Evolutionary conservation across 352 stramenopile genomes (phyloP).

Genomic region (Aphanomyces invadans): DNA sequence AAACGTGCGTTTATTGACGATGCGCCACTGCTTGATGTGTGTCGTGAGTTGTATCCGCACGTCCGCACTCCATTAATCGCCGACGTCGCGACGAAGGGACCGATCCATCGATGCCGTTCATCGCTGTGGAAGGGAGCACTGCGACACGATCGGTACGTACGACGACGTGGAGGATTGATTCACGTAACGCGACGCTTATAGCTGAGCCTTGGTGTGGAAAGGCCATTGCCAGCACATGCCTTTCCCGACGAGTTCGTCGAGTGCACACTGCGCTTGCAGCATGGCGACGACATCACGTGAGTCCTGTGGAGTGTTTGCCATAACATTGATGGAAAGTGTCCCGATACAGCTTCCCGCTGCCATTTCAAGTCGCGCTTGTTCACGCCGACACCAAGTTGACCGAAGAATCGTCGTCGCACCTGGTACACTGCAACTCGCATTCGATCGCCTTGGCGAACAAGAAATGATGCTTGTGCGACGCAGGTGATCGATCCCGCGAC

Average conservation of each 20-base stretch:
- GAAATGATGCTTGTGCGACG: background rate
- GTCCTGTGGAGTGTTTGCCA: background rate
- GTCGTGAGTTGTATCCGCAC: background rate
- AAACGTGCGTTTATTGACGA: constrained; percentile 4
- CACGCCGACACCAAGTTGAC: constrained; percentile 21
- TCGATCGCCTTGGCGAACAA: background rate
- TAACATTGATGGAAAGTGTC: background rate
- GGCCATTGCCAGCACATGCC: background rate
- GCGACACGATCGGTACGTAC: background rate
- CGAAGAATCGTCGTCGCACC: constrained; percentile 7
- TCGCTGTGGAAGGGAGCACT: background rate
- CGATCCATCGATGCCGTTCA: background rate
- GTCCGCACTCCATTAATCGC: too few species aligned
- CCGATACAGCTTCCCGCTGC: background rate
- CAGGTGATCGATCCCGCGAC: constrained; percentile 9
- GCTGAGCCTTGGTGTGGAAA: background rate
- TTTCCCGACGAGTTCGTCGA: constrained; percentile 20
- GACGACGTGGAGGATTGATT: background rate
- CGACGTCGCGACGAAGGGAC: too few species aligned
- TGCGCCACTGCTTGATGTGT: background rate
- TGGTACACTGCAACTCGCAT: constrained; percentile 5
- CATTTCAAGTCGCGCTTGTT: constrained; percentile 19
- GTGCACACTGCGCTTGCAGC: constrained; percentile 6
- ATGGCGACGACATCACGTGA: background rate
- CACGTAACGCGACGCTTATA: background rate